These are phyloP conservation scores for Lasiosphaeria miniovina DNA, from an alignment of 495 filamentous ascomycete genomes.

Conservation along the genomic window DNA sequence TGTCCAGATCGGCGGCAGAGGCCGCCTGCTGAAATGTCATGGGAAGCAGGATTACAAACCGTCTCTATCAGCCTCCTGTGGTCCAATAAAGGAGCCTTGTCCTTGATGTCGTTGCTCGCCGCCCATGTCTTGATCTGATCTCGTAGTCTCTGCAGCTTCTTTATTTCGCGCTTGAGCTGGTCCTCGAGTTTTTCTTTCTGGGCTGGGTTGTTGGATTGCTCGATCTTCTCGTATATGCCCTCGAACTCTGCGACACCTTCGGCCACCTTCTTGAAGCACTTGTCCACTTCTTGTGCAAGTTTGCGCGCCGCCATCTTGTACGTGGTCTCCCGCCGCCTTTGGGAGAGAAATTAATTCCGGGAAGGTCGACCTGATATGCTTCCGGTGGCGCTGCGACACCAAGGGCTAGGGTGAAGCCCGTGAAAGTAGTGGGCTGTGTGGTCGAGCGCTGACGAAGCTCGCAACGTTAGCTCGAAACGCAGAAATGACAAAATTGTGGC, in stretches of 20 bases:
- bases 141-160: constrained; percentile 94
- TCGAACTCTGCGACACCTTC: constrained; percentile 94
- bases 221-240: constrained; percentile 91
- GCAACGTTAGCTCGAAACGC: background rate
- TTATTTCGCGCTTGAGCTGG: constrained; percentile 96
- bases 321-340: constrained; percentile 11
- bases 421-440: background rate
- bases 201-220: constrained; percentile 80
- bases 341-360: background rate
- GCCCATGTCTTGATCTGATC: constrained; percentile 99
- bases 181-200: constrained; percentile 99
- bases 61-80: constrained; percentile 94
- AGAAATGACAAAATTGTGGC: background rate
- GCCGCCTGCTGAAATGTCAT: constrained; percentile 3
- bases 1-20: constrained; percentile 11
- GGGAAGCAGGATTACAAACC: constrained; percentile 47
- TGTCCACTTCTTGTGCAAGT: constrained; percentile 93
- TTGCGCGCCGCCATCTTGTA: constrained; percentile 85
- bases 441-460: background rate
- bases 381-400: background rate
- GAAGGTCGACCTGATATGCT: background rate
- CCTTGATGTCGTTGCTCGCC: constrained; percentile 95
- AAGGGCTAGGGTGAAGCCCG: background rate
- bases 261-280: constrained; percentile 94
- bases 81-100: constrained; percentile 91